These are phyloP conservation scores for Solanum sejunctum DNA, from an alignment of 257 asterid genomes.

Conservation along the genomic window DNA sequence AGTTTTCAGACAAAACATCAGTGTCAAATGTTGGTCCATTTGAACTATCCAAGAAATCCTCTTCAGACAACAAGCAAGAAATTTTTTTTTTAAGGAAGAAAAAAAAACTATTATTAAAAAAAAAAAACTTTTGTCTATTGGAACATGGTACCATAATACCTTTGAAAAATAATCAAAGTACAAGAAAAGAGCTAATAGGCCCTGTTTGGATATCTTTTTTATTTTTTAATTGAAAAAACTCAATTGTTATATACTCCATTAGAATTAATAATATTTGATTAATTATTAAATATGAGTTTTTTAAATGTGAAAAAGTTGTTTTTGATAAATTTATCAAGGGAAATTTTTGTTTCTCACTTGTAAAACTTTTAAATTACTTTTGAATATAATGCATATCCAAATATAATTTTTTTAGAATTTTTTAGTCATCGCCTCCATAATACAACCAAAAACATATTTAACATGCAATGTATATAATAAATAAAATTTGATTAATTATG, in stretches of 20 bases:
- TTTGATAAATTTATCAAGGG: not conserved
- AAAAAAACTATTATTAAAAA: not conserved
- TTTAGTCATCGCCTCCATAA: no score
- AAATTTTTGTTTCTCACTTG: no score
- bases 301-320: not conserved
- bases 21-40: not conserved
- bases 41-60: not conserved
- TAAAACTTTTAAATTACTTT: no score
- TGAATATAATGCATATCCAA: no score
- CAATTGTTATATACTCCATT: no score
- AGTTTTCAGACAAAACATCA: not conserved
- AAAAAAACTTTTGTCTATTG: not conserved
- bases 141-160: not conserved
- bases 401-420: no score
- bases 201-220: not conserved
- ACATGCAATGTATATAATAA: no score
- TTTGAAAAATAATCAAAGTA: not conserved
- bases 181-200: not conserved
- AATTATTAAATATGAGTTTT: not conserved
- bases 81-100: not conserved
- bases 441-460: no score
- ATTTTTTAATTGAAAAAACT: no score
- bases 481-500: no score
- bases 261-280: not conserved
- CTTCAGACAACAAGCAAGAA: not conserved